phyloP scores from a whole-genome alignment of 768 basidiomycete genomes.

The Tephrocybe sp. region DNA sequence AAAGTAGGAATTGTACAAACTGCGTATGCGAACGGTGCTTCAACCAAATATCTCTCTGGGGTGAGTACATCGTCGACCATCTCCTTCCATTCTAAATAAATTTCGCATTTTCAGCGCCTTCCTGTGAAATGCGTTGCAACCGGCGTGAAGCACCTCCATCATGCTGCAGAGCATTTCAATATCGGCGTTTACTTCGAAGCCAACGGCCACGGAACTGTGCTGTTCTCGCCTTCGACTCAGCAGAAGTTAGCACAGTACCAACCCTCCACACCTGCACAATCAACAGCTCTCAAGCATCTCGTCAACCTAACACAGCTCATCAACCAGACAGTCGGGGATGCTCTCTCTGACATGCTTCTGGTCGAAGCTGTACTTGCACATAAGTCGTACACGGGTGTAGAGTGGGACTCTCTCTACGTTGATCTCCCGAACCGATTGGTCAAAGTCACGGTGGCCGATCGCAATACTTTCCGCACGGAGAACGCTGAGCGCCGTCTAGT shows the following conservation, averaged over 20 bases:
- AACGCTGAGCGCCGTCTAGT: slow-evolving; percentile 92
- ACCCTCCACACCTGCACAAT: slow-evolving; percentile 81
- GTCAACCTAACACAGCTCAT: slow-evolving; percentile 79
- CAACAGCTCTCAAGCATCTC: slow-evolving; percentile 76
- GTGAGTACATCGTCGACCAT: slow-evolving; percentile 39
- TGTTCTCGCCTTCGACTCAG: slow-evolving; percentile 82
- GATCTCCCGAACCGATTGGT: slow-evolving; percentile 95
- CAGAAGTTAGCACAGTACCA: slow-evolving; percentile 59
- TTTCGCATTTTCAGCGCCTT: slow-evolving; percentile 59
- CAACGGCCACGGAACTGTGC: slow-evolving; percentile 96
- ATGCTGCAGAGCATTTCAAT: slow-evolving; percentile 91
- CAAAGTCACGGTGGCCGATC: slow-evolving; percentile 85
- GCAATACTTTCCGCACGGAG: slow-evolving; percentile 82
- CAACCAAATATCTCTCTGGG: slow-evolving; percentile 87
- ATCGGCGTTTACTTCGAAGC: slow-evolving; percentile 99
- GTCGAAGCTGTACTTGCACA: slow-evolving; percentile 92
- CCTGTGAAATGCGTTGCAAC: slow-evolving; percentile 95
- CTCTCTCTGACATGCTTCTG: slow-evolving; percentile 91
- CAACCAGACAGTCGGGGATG: slow-evolving; percentile 98
- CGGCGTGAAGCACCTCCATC: slow-evolving; percentile 97
- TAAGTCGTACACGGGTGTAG: slow-evolving; percentile 75
- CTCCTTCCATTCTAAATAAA: neutral
- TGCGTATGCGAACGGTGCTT: slow-evolving; percentile 97
- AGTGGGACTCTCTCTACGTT: slow-evolving; percentile 92
- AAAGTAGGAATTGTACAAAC: slow-evolving; percentile 97